phyloP scores from a whole-genome alignment of 805 yeast genomes.

The Allodekkera sacchari region DNA sequence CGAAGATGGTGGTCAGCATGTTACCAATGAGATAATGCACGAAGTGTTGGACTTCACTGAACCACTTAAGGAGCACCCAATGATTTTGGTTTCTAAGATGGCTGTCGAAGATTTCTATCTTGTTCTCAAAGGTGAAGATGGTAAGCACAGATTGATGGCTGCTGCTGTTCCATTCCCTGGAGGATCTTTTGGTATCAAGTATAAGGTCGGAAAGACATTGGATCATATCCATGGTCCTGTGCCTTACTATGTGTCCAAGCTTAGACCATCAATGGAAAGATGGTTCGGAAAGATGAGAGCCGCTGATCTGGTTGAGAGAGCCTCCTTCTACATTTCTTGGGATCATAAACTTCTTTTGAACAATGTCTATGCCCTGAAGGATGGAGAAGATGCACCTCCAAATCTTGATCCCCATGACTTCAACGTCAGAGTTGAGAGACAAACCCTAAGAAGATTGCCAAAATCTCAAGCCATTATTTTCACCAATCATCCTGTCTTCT shows the following conservation, averaged over 20 bases:
- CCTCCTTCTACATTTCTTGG: constrained; percentile 71
- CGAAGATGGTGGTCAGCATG: constrained; percentile 39
- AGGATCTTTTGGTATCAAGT: constrained; percentile 56
- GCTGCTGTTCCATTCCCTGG: constrained; percentile 80
- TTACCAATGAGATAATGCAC: constrained; percentile 52
- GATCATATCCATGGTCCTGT: constrained; percentile 62
- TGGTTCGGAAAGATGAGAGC: constrained; percentile 61
- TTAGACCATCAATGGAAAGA: constrained; percentile 63
- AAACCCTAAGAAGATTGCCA: constrained; percentile 61
- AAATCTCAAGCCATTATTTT: constrained; percentile 57
- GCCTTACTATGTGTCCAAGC: constrained; percentile 60
- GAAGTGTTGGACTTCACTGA: constrained; percentile 52
- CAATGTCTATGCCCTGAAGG: constrained; percentile 42
- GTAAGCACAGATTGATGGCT: constrained; percentile 54
- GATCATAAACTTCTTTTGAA: constrained; percentile 53
- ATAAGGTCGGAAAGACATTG: constrained; percentile 52
- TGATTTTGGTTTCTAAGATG: constrained; percentile 53
- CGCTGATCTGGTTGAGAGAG: constrained; percentile 60
- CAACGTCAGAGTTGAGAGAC: constrained; percentile 66
- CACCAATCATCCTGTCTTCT: constrained; percentile 73
- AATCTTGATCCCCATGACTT: constrained; percentile 42
- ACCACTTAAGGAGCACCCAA: constrained; percentile 58
- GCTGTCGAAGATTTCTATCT: constrained; percentile 72
- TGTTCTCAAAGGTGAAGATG: constrained; percentile 46
- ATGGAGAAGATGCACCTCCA: constrained; percentile 37